These are phyloP conservation scores for Talaromyces trachyspermus DNA, from an alignment of 495 filamentous ascomycete species.

Conservation along the genomic window DNA sequence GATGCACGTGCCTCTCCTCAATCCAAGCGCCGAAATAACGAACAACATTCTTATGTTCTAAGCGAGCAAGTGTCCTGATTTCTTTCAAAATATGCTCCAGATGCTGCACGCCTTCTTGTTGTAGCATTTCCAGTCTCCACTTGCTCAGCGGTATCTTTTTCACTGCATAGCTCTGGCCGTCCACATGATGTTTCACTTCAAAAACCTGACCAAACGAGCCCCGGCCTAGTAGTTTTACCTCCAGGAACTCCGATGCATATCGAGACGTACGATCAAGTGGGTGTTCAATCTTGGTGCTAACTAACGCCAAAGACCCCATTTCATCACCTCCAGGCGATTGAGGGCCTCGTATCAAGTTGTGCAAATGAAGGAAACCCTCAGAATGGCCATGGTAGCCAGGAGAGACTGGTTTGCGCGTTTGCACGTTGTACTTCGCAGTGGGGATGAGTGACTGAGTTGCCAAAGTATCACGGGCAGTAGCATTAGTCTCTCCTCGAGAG, in stretches of 20 bases:
- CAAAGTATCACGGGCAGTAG: neutral
- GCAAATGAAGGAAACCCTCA: constrained; percentile 1
- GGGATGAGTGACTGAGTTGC: neutral
- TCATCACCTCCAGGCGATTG: neutral
- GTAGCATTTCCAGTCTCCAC: constrained; percentile 37
- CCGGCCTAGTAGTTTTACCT: constrained; percentile 38
- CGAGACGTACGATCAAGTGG: constrained; percentile 20
- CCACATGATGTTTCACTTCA: constrained; percentile 43
- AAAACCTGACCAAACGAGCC: constrained; percentile 49
- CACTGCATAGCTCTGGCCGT: constrained; percentile 44
- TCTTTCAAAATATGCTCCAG: constrained; percentile 47
- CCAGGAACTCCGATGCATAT: constrained; percentile 36
- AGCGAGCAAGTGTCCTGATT: constrained; percentile 44
- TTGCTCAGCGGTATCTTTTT: constrained; percentile 48
- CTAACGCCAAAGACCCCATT: constrained; percentile 10
- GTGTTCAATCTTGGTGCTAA: constrained; percentile 15
- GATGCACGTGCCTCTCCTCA: constrained; percentile 31
- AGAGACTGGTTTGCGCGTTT: constrained; percentile 14
- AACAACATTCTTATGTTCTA: constrained; percentile 48
- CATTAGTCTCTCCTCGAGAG: constrained; percentile 10
- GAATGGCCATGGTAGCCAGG: constrained; percentile 14
- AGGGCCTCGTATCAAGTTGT: constrained; percentile 1
- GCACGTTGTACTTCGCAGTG: constrained; percentile 8
- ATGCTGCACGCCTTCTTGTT: constrained; percentile 37
- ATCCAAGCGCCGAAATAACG: constrained; percentile 49